Evolutionary conservation across 306 rosid genomes (phyloP), one percentile per base, ranked within the genome.

Genomic region (Leucaena leucocephala): DNA sequence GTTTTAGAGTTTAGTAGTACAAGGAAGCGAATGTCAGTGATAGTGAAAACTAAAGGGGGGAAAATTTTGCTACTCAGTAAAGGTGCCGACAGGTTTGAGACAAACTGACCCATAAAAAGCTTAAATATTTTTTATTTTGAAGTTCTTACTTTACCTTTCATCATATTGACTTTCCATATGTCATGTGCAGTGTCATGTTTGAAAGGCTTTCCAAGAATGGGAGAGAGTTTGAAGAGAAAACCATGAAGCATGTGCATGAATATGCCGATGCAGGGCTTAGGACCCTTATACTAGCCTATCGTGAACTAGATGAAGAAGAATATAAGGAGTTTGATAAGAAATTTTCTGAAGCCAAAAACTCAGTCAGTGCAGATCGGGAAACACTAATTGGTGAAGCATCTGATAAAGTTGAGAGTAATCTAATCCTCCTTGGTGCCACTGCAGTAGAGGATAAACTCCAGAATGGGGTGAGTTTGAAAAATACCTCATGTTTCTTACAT

Each of bases 361-460:
- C 89, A 9, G 75, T 88, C 70, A 83, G 90, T 80, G 89, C 77
- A 77, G 92, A 86, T 49, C 84, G 45, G 3, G 90, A 86, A 68
- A 38, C 84, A 16, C 45, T 90, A 84, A 83, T 86, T 10, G 89
- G 84, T 77, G 85, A 84, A 80, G 55, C 82, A 44, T 80, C 89
- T 12, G 90, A 90, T n/a, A 80, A 68, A 7, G 57, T 88, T 55
- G 94, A 90, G 72, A 80, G 74, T 71, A 83, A 83, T 77, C 74
- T 90, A 45, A 83, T 83, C 75, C 94, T 90, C 85, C 92, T 90
- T 17, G 94, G 94, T 42, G 91, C 94, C 71, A 88, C 94, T 75
- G 92, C 94, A 50, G 92, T 90, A 8, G 94, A 68, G 73, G 73
- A 68, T 38, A 68, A 68, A 44, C 73, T 68, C 10, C 73, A 68